Evolutionary conservation across 2,329 filamentous ascomycete species (phyloP).

Genomic region (Metarhizium humberi): DNA sequence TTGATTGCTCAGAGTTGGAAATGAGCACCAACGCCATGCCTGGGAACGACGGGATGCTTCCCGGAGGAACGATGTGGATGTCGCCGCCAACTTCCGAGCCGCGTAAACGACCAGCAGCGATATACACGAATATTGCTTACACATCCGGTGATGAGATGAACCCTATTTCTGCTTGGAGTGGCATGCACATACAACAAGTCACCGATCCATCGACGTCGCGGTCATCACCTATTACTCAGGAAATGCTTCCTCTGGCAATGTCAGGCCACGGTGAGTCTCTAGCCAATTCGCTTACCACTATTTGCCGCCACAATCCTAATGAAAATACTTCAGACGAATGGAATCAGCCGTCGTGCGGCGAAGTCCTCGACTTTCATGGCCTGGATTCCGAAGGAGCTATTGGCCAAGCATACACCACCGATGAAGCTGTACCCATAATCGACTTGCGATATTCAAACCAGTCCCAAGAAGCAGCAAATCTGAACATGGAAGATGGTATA

Average conservation of each 20-base stretch:
- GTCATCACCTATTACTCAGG: conserved; percentile 10
- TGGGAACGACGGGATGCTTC: conserved; percentile 7
- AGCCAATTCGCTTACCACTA: not conserved
- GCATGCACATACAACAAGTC: not conserved
- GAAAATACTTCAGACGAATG: conserved; percentile 21
- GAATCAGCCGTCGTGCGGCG: conserved; percentile 48
- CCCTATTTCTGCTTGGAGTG: conserved; percentile 8
- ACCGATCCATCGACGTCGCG: not conserved
- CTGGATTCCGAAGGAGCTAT: conserved; percentile 51
- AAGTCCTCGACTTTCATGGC: conserved; percentile 43
- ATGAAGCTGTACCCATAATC: conserved; percentile 53
- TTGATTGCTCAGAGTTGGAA: not conserved
- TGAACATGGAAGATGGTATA: conserved; percentile 41
- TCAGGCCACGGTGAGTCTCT: conserved; percentile 4
- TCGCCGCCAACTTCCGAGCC: conserved; percentile 8
- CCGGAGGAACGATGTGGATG: conserved; percentile 8
- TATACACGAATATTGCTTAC: conserved; percentile 9
- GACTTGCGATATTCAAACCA: conserved; percentile 45
- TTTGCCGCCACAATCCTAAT: not conserved
- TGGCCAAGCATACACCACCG: conserved; percentile 52
- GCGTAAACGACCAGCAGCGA: conserved; percentile 7
- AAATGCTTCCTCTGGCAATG: conserved; percentile 4
- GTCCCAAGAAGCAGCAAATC: conserved; percentile 37
- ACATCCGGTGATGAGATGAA: conserved; percentile 5
- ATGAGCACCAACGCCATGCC: conserved; percentile 6